phyloP scores from a whole-genome alignment of 495 filamentous ascomycete genomes.

The Letharia lupina region DNA sequence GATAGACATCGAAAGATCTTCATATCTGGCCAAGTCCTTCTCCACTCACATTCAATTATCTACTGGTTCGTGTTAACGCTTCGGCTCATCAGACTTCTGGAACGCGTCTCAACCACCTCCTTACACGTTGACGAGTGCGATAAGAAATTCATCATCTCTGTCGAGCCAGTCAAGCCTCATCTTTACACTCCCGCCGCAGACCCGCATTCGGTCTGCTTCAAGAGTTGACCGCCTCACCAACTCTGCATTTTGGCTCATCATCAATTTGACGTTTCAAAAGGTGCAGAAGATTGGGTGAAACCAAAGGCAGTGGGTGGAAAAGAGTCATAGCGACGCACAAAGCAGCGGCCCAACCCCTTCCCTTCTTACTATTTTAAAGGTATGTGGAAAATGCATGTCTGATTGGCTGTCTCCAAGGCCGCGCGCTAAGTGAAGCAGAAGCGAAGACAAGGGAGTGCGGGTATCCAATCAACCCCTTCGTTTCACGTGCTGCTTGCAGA shows the following conservation, averaged over 20 bases:
- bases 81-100: no score
- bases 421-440: constrained; percentile 24
- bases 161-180: constrained; percentile 10
- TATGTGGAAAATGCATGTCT: constrained; percentile 15
- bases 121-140: constrained; percentile 9
- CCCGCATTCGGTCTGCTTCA: constrained; percentile 14
- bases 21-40: constrained; percentile 3
- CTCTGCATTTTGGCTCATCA: neutral
- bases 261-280: constrained; percentile 5
- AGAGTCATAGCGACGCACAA: constrained; percentile 1
- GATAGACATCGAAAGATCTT: constrained; percentile 3
- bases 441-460: constrained; percentile 15
- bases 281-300: constrained; percentile 11
- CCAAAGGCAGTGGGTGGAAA: constrained; percentile 7
- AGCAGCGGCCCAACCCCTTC: constrained; percentile 6
- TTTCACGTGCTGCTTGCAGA: constrained; percentile 9
- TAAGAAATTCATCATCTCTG: neutral
- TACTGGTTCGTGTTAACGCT: constrained; percentile 6
- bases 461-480: constrained; percentile 18
- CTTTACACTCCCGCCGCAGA: constrained; percentile 3
- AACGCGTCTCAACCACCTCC: constrained; percentile 12
- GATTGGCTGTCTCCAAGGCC: constrained; percentile 17
- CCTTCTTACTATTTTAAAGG: constrained; percentile 6
- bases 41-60: constrained; percentile 12
- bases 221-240: constrained; percentile 10